Evolutionary conservation across 768 basidiomycete species (phyloP).

Genomic region (Macrolepiota albuminosa): DNA sequence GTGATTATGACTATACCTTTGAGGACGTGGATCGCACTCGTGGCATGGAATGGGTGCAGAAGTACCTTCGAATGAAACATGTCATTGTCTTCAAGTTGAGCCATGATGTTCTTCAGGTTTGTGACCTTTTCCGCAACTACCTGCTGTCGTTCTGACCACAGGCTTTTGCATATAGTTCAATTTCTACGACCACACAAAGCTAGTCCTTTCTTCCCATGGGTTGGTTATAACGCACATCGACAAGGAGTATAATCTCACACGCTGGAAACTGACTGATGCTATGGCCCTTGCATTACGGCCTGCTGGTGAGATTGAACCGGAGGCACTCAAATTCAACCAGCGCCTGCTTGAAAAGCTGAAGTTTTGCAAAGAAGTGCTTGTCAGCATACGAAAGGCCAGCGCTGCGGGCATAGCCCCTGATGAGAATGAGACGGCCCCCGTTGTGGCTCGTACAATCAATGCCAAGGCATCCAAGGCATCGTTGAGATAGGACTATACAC

Average conservation of each 20-base stretch:
- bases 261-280: conserved; percentile 67
- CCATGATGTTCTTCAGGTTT: conserved; percentile 91
- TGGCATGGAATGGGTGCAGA: conserved; percentile 95
- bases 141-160: neutral
- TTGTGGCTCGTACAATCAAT: conserved; percentile 3
- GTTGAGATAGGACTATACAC: conserved; percentile 7
- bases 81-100: conserved; percentile 96
- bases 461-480: conserved; percentile 14
- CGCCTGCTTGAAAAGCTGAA: conserved; percentile 74
- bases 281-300: conserved; percentile 48
- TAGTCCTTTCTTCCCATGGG: conserved; percentile 82
- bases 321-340: conserved; percentile 56
- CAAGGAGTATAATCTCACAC: conserved; percentile 76
- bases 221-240: conserved; percentile 85
- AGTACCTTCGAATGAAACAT: conserved; percentile 94
- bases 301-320: conserved; percentile 37
- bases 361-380: conserved; percentile 82
- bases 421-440: conserved; percentile 13
- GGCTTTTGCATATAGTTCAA: conserved; percentile 67
- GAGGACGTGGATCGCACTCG: conserved; percentile 59
- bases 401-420: conserved; percentile 28
- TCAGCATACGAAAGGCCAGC: conserved; percentile 62
- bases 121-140: conserved; percentile 17
- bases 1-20: conserved; percentile 81
- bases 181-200: conserved; percentile 96